Evolutionary conservation across 805 yeast genomes (phyloP).

Genomic region (Saccharomyces jurei): DNA sequence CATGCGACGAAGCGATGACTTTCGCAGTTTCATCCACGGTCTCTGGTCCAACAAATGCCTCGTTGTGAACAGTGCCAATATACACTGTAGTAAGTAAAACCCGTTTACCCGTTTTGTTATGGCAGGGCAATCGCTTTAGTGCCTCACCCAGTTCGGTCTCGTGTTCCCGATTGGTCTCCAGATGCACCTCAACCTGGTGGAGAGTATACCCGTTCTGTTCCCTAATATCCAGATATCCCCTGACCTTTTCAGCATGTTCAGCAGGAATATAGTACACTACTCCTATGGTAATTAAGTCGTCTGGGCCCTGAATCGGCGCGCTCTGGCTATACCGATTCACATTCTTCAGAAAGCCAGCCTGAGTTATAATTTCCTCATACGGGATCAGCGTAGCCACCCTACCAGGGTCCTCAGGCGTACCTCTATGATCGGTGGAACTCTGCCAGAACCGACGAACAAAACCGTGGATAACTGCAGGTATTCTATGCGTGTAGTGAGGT

Average conservation of each 20-base stretch:
- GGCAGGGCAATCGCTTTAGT: constrained; percentile 25
- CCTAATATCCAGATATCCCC: constrained; percentile 64
- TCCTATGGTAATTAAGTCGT: constrained; percentile 59
- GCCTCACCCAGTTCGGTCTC: constrained; percentile 18
- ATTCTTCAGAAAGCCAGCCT: constrained; percentile 37
- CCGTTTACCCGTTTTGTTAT: constrained; percentile 32
- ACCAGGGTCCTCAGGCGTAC: constrained; percentile 81
- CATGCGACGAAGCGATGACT: constrained; percentile 47
- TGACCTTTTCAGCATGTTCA: constrained; percentile 50
- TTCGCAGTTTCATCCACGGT: constrained; percentile 47
- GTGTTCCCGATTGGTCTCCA: constrained; percentile 28
- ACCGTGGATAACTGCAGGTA: constrained; percentile 71
- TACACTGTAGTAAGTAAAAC: constrained; percentile 56
- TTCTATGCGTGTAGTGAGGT: constrained; percentile 50
- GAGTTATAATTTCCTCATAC: constrained; percentile 41
- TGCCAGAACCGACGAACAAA: constrained; percentile 87
- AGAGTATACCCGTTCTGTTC: constrained; percentile 85
- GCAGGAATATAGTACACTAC: constrained; percentile 77
- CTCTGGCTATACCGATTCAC: constrained; percentile 21
- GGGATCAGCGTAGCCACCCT: constrained; percentile 78
- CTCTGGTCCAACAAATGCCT: constrained; percentile 83
- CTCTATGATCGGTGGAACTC: constrained; percentile 81
- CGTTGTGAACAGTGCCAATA: constrained; percentile 75
- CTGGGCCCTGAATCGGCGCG: constrained; percentile 18
- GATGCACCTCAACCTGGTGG: constrained; percentile 56